Percentiles rank a stretch among this genome's conserved stretches.
Conservation (phyloP, 495 filamentous ascomycete species). For the Penicillium waksmanii region DNA sequence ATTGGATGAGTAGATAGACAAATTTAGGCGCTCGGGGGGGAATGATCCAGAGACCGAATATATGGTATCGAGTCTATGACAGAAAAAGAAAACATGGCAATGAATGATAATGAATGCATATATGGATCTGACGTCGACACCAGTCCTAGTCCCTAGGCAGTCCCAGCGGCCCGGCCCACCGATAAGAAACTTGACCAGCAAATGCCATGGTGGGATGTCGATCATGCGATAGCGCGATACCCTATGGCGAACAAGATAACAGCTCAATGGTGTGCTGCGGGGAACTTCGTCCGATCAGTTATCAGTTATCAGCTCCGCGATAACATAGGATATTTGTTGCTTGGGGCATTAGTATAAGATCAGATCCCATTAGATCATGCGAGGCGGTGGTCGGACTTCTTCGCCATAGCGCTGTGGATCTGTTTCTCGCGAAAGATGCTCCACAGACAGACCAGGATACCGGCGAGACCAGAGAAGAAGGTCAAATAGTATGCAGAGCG, state of each 20-base stretch:
- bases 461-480: constrained; percentile 71
- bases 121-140: not conserved
- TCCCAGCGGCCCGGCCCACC: not conserved
- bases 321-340: not conserved
- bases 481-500: constrained; percentile 80
- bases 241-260: not conserved
- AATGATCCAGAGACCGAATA: too few species aligned
- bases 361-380: constrained; percentile 24
- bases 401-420: constrained; percentile 29
- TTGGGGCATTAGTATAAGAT: too few species aligned
- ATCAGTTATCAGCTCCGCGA: not conserved
- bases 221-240: constrained; percentile 5
- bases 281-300: too few species aligned
- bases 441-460: constrained; percentile 70
- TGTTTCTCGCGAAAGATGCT: constrained; percentile 71
- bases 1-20: too few species aligned
- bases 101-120: constrained; percentile 1
- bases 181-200: constrained; percentile 6
- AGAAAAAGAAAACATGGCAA: not conserved
- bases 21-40: too few species aligned
- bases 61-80: constrained; percentile 3
- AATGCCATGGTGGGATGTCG: constrained; percentile 1
- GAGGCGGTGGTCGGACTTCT: constrained; percentile 42
- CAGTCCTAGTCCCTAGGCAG: too few species aligned
- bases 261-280: not conserved